Evolutionary conservation across 257 asterid species (phyloP).

Genomic region (Solanum lycopersicoides): DNA sequence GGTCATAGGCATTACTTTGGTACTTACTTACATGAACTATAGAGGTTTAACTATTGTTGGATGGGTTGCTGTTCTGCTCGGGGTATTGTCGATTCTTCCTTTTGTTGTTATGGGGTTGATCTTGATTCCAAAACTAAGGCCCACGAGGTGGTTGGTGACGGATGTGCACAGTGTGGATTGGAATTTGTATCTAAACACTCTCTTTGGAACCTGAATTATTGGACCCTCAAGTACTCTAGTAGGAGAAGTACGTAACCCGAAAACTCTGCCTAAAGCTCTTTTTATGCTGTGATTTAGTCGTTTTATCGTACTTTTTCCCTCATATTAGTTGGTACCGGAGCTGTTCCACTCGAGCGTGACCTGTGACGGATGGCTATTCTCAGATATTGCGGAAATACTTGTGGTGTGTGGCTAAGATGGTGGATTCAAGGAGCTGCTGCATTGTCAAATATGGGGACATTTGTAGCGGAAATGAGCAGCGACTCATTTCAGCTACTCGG

Average conservation of each 20-base stretch:
- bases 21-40: constrained; percentile 46
- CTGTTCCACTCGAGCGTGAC: constrained; percentile 36
- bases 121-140: too few species aligned
- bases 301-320: constrained; percentile 47
- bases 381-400: constrained; percentile 38
- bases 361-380: constrained; percentile 54
- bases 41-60: constrained; percentile 54
- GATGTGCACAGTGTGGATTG: too few species aligned
- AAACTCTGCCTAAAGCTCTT: constrained; percentile 57
- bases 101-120: too few species aligned
- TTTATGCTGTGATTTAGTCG: constrained; percentile 45
- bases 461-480: constrained; percentile 63
- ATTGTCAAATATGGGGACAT: constrained; percentile 64
- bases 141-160: too few species aligned
- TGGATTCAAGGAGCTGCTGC: constrained; percentile 72
- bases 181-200: too few species aligned
- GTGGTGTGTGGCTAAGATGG: constrained; percentile 64
- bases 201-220: too few species aligned
- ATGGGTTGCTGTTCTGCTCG: too few species aligned
- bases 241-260: too few species aligned
- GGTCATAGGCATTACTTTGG: constrained; percentile 31
- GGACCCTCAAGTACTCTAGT: too few species aligned
- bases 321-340: constrained; percentile 46
- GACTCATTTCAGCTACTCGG: too few species aligned
- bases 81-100: too few species aligned